Evolutionary conservation across 1,139 yeast species (phyloP).

Genomic region (Geotrichum cucujoidarum): DNA sequence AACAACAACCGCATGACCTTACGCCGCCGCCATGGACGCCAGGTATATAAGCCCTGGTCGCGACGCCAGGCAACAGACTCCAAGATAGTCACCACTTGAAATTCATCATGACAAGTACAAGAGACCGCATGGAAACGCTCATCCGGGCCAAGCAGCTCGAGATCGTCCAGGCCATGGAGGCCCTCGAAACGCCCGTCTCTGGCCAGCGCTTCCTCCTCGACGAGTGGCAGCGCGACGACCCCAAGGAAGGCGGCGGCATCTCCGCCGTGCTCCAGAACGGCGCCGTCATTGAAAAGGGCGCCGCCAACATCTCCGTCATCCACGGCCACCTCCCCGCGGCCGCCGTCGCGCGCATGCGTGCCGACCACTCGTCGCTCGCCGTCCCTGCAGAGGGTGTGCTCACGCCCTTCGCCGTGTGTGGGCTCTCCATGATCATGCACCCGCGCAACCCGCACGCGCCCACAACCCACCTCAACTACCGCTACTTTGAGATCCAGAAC

Average conservation of each 20-base stretch:
- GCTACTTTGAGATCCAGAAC: constrained; percentile 89
- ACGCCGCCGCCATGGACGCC: too few relatives aligned
- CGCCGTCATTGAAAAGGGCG: constrained; percentile 87
- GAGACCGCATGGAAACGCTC: constrained; percentile 64
- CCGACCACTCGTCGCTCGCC: constrained; percentile 70
- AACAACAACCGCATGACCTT: too few relatives aligned
- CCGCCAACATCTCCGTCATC: constrained; percentile 90
- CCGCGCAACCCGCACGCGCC: constrained; percentile 96
- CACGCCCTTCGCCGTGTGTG: constrained; percentile 82
- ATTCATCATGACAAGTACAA: constrained; percentile 21
- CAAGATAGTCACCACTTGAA: too few relatives aligned
- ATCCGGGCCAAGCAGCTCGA: constrained; percentile 75
- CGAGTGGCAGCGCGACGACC: constrained; percentile 77
- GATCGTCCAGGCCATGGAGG: constrained; percentile 72
- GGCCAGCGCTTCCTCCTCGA: constrained; percentile 58
- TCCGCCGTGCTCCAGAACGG: constrained; percentile 90
- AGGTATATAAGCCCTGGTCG: too few relatives aligned
- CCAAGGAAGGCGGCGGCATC: constrained; percentile 77
- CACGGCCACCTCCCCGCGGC: constrained; percentile 81
- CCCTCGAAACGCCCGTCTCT: constrained; percentile 47
- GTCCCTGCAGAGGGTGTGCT: constrained; percentile 49
- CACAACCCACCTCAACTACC: constrained; percentile 87
- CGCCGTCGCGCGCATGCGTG: constrained; percentile 83
- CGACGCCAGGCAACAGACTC: too few relatives aligned
- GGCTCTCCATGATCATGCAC: constrained; percentile 87